A percentile compares a stretch with the other conserved stretches of the same genome.
phyloP scores from a whole-genome alignment of 2,329 filamentous ascomycete genomes.

The Atkinsonella texensis region DNA sequence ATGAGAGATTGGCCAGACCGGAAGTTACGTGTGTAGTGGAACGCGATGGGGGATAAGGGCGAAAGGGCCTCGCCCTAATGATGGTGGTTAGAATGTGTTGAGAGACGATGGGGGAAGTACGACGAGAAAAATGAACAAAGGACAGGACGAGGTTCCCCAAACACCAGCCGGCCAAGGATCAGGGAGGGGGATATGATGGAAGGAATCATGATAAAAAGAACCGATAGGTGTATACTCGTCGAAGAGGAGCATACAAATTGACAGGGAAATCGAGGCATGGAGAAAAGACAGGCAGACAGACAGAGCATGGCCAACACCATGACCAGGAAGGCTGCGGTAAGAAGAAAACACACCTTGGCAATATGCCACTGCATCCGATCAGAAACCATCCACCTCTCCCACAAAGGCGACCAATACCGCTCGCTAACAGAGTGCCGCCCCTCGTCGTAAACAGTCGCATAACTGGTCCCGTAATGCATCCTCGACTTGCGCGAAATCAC shows the following conservation, averaged over 20 bases:
- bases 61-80: constrained; percentile 59
- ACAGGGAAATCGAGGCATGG: not conserved
- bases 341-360: constrained; percentile 46
- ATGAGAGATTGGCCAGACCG: constrained; percentile 63
- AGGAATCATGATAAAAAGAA: no score
- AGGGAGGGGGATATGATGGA: no score
- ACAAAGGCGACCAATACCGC: constrained; percentile 67
- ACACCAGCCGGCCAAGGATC: no score
- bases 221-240: no score
- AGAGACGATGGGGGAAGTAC: no score
- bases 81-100: no score
- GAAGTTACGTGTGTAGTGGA: constrained; percentile 81
- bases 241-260: no score
- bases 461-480: constrained; percentile 70
- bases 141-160: no score
- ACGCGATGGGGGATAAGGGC: constrained; percentile 61
- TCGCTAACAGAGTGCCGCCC: constrained; percentile 60
- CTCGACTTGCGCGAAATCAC: constrained; percentile 62
- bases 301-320: not conserved
- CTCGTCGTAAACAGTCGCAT: constrained; percentile 71
- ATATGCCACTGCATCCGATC: constrained; percentile 83
- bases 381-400: constrained; percentile 74
- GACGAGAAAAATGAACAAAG: no score
- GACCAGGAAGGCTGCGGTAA: not conserved
- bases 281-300: not conserved